Percentiles rank a stretch among this genome's conserved stretches.
Evolutionary conservation across 305 asterid species (phyloP).

Genomic region (Fraxinus ornus): DNA sequence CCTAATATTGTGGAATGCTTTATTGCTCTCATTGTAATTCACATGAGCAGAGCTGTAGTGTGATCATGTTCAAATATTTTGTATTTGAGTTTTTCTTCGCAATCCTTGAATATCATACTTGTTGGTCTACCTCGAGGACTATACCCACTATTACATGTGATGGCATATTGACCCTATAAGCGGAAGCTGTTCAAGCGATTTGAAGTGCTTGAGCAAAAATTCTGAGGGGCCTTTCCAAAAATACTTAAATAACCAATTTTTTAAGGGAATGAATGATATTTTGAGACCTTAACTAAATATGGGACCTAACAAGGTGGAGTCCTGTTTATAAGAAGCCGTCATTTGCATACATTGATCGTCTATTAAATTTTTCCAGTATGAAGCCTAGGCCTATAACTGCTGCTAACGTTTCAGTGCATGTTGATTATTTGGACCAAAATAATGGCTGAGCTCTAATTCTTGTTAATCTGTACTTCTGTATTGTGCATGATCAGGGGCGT

Average conservation of each 20-base stretch:
- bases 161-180: background rate
- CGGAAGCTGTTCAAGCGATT: background rate
- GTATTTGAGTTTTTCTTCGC: background rate
- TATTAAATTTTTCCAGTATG: background rate
- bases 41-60: background rate
- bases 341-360: background rate
- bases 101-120: background rate
- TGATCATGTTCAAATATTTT: background rate
- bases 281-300: background rate
- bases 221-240: background rate
- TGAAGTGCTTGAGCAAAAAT: background rate
- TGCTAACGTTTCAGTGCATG: background rate
- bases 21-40: background rate
- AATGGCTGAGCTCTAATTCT: background rate
- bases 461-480: background rate
- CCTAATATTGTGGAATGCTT: background rate
- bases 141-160: background rate
- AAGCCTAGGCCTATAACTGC: background rate
- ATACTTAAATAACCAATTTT: background rate
- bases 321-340: background rate
- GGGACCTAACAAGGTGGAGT: background rate
- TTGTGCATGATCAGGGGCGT: constrained; percentile 40
- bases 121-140: constrained; percentile 4
- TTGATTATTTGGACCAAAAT: background rate
- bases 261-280: background rate